A percentile compares a stretch with the other conserved stretches of the same genome.
These are phyloP conservation scores for Penicillium waksmanii DNA, from an alignment of 495 filamentous ascomycete genomes.

Conservation along the genomic window DNA sequence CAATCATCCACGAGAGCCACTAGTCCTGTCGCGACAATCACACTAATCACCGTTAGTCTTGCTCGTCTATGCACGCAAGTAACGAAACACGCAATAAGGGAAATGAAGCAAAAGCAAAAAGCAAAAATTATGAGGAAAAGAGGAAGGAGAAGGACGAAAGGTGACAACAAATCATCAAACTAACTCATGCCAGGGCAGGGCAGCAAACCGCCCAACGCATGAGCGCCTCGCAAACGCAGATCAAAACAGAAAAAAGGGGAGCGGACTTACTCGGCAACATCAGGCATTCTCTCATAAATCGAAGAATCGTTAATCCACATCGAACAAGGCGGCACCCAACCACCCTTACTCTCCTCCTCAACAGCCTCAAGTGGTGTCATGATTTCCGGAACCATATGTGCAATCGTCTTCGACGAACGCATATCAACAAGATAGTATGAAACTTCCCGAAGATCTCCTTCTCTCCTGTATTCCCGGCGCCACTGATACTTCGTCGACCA, in stretches of 20 bases:
- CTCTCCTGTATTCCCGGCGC: constrained; percentile 71
- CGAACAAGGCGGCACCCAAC: constrained; percentile 88
- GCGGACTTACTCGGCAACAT: constrained; percentile 88
- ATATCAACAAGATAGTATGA: constrained; percentile 79
- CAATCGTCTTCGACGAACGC: constrained; percentile 65
- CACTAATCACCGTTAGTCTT: constrained; percentile 51
- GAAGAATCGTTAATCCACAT: constrained; percentile 82
- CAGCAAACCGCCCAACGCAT: not conserved
- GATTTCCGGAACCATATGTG: constrained; percentile 83
- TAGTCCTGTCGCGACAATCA: constrained; percentile 87
- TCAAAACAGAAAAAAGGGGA: constrained; percentile 4
- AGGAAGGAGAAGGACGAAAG: constrained; percentile 1
- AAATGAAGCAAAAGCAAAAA: constrained; percentile 3
- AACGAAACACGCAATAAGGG: not conserved
- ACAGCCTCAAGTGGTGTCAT: constrained; percentile 67
- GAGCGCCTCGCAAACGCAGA: constrained; percentile 4
- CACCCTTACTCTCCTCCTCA: constrained; percentile 79
- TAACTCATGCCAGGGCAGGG: constrained; percentile 1
- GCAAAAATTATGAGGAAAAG: constrained; percentile 1
- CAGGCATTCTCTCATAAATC: constrained; percentile 67
- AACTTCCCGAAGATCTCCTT: constrained; percentile 60
- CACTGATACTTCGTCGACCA: constrained; percentile 88
- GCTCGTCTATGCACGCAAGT: not conserved
- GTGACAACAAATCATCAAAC: not conserved
- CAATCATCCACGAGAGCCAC: constrained; percentile 91